Conservation (phyloP, 2,329 filamentous ascomycete genomes). For the Paecilomyces variotii region DNA sequence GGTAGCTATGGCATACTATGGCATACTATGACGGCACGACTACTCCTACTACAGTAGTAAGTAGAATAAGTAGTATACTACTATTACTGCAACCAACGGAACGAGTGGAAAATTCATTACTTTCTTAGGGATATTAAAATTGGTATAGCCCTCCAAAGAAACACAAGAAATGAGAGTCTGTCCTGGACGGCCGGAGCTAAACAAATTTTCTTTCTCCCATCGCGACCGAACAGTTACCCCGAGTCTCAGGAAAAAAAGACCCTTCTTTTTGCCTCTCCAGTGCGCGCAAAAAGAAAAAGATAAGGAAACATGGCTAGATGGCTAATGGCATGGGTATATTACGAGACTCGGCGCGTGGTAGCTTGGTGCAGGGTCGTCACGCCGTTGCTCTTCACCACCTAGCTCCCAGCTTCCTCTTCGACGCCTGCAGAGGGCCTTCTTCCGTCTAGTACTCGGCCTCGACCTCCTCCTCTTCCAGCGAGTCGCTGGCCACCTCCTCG, state of each 20-base stretch:
- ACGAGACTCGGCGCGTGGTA: background rate
- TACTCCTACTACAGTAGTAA: background rate
- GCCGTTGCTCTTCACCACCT: background rate
- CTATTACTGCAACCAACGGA: background rate
- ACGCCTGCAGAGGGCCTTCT: background rate
- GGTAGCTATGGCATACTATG: too few species aligned
- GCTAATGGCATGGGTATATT: constrained; percentile 1
- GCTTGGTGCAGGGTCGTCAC: background rate
- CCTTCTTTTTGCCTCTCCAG: background rate
- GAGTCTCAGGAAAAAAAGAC: background rate
- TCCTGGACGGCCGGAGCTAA: background rate
- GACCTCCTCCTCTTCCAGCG: constrained; percentile 71
- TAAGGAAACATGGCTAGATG: background rate
- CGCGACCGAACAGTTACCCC: background rate
- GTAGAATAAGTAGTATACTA: too few species aligned
- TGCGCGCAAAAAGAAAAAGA: background rate
- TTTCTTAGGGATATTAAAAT: constrained; percentile 1
- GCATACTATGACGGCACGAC: too few species aligned
- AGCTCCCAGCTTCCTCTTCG: background rate
- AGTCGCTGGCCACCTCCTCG: constrained; percentile 96
- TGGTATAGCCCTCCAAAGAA: background rate
- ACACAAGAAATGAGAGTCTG: background rate
- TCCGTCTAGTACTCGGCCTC: constrained; percentile 81
- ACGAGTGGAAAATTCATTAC: background rate
- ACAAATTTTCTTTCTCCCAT: background rate